These are phyloP conservation scores for Macaranga tanarius DNA, from an alignment of 441 rosid genomes.

Conservation along the genomic window DNA sequence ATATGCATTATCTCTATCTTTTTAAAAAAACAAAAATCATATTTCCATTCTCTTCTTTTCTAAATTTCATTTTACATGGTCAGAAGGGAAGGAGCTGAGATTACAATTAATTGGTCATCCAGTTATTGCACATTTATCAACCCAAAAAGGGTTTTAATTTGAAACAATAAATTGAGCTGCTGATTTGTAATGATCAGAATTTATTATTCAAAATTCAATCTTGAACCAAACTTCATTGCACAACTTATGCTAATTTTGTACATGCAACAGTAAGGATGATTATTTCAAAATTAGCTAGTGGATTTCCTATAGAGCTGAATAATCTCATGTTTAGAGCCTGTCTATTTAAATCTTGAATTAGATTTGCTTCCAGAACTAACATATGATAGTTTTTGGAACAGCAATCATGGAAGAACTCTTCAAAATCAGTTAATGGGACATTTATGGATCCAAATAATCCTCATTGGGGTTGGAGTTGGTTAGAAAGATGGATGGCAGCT, in stretches of 20 bases:
- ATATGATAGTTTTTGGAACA: conserved; percentile 31
- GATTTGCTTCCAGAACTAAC: conserved; percentile 4
- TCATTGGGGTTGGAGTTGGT: conserved; percentile 99
- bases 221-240: not conserved
- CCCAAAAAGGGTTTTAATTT: not conserved
- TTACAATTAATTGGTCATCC: not conserved
- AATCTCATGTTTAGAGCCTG: not conserved
- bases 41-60: not conserved
- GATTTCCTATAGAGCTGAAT: not conserved
- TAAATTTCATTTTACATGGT: not conserved
- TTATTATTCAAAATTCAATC: conserved; percentile 3
- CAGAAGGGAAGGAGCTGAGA: not conserved
- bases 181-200: not conserved
- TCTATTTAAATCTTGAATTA: not conserved
- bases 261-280: not conserved
- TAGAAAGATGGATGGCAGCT: conserved; percentile 94
- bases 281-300: not conserved
- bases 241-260: not conserved
- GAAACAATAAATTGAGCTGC: not conserved
- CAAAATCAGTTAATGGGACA: conserved; percentile 49
- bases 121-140: not conserved
- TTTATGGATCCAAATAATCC: conserved; percentile 86
- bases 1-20: not conserved
- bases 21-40: too few species aligned
- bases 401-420: conserved; percentile 58